phyloP scores from a whole-genome alignment of 2,329 filamentous ascomycete genomes.

The Exserohilum rostratum region DNA sequence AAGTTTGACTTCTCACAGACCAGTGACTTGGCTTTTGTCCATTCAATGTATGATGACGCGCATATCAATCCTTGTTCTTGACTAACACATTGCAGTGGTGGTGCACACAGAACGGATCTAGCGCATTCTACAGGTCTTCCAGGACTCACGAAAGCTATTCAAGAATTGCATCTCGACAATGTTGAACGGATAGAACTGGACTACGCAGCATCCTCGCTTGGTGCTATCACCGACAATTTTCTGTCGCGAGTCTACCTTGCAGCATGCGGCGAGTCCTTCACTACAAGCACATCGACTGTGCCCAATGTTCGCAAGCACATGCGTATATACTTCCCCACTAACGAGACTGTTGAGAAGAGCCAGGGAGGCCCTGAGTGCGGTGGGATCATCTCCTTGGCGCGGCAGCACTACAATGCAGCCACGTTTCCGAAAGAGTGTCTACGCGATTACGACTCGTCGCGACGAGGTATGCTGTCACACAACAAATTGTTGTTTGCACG shows the following conservation, averaged over 20 bases:
- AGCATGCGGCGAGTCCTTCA: slow-evolving; percentile 52
- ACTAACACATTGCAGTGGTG: slow-evolving; percentile 36
- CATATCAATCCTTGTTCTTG: background rate
- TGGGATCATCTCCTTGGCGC: slow-evolving; percentile 82
- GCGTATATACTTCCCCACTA: slow-evolving; percentile 43
- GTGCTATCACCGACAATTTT: slow-evolving; percentile 72
- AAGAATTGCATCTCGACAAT: slow-evolving; percentile 29
- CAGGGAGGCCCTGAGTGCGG: slow-evolving; percentile 66
- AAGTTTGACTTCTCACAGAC: slow-evolving; percentile 85
- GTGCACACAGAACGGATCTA: slow-evolving; percentile 39
- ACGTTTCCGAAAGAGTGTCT: slow-evolving; percentile 75
- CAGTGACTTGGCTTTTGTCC: slow-evolving; percentile 75
- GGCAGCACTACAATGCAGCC: slow-evolving; percentile 71
- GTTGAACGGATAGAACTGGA: slow-evolving; percentile 68
- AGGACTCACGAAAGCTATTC: slow-evolving; percentile 72
- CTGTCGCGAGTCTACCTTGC: slow-evolving; percentile 66
- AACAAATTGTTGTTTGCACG: slow-evolving; percentile 69
- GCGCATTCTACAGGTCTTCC: slow-evolving; percentile 70
- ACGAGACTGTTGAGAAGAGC: slow-evolving; percentile 61
- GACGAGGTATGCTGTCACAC: slow-evolving; percentile 80
- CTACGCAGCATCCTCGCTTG: slow-evolving; percentile 81
- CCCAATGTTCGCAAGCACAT: slow-evolving; percentile 23
- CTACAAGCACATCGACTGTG: background rate
- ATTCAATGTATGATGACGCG: slow-evolving; percentile 72
- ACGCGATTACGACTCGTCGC: slow-evolving; percentile 74